Percentiles rank a stretch among this genome's conserved stretches.
phyloP scores from a whole-genome alignment of 116 monocot species.

The Trichopus zeylanicus region DNA sequence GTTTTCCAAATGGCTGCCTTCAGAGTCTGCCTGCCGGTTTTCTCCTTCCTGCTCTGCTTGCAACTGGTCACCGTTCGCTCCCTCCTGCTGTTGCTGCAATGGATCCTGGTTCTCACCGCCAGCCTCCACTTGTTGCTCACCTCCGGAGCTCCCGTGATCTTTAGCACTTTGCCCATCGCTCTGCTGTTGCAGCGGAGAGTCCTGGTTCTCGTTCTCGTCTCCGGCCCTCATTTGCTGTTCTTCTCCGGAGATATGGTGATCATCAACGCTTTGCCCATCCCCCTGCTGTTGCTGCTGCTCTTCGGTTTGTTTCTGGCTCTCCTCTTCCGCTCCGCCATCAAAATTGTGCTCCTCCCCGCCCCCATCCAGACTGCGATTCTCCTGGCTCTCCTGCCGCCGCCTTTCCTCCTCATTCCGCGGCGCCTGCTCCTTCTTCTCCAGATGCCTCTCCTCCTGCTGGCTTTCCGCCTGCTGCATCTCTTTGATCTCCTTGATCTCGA shows the following conservation, averaged over 20 bases:
- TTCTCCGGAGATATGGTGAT: too few relatives aligned
- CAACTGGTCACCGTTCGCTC: constrained; percentile 2
- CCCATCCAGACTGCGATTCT: background rate
- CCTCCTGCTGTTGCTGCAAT: constrained; percentile 2
- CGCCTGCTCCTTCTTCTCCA: background rate
- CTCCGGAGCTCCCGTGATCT: background rate
- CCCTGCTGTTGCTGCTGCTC: constrained; percentile 9
- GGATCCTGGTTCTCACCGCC: constrained; percentile 4
- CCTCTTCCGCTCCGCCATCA: background rate
- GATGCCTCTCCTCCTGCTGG: background rate
- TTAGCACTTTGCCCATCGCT: background rate
- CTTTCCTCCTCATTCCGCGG: background rate
- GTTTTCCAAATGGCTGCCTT: background rate
- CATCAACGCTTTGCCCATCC: too few relatives aligned
- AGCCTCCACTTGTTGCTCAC: background rate
- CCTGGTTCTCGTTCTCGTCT: constrained; percentile 4
- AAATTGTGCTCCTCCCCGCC: background rate
- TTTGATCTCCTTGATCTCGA: background rate
- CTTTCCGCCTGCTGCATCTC: background rate
- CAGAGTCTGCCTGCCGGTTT: constrained; percentile 11
- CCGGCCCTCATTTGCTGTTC: background rate
- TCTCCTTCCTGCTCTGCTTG: background rate
- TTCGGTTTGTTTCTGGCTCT: background rate
- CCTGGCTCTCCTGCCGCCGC: background rate
- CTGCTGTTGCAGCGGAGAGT: constrained; percentile 3